A percentile compares a stretch with the other conserved stretches of the same genome.
Evolutionary conservation across 2,329 filamentous ascomycete genomes (phyloP).

Genomic region (Claviceps humidiphila): DNA sequence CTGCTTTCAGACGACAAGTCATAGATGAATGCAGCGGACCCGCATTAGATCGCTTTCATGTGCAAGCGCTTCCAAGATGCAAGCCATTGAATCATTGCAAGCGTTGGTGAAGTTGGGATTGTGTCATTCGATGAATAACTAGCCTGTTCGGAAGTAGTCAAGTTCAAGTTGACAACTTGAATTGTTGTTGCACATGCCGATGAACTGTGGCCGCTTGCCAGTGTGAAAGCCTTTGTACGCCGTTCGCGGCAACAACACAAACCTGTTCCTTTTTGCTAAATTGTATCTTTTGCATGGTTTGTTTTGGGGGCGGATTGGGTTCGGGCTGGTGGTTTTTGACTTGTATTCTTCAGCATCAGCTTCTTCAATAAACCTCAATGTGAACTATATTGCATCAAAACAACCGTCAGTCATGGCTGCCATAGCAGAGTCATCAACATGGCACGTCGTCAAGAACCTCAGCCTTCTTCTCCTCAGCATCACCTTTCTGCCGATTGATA

Average conservation of each 20-base stretch:
- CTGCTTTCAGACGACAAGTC: slow-evolving; percentile 1
- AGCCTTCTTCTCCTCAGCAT: slow-evolving; percentile 16
- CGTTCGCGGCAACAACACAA: background rate
- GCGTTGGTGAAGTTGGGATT: background rate
- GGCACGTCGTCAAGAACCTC: slow-evolving; percentile 14
- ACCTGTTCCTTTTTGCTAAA: background rate
- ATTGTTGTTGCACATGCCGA: background rate
- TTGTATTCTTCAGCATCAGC: background rate
- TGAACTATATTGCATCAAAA: background rate
- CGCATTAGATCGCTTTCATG: background rate
- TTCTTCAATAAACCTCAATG: background rate
- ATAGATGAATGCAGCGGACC: background rate
- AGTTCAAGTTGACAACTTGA: background rate
- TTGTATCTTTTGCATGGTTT: background rate
- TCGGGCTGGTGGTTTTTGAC: too few species aligned
- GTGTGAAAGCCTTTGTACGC: background rate
- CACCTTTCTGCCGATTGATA: slow-evolving; percentile 35
- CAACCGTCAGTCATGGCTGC: background rate
- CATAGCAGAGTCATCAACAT: slow-evolving; percentile 1
- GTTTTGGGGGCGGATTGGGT: background rate
- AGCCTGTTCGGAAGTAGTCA: background rate
- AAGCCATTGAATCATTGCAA: too few species aligned
- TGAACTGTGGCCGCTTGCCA: background rate
- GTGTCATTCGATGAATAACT: background rate
- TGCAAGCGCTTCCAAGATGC: background rate